Conservation (phyloP, 352 stramenopile species). For the Globisporangium megalacanthum region DNA sequence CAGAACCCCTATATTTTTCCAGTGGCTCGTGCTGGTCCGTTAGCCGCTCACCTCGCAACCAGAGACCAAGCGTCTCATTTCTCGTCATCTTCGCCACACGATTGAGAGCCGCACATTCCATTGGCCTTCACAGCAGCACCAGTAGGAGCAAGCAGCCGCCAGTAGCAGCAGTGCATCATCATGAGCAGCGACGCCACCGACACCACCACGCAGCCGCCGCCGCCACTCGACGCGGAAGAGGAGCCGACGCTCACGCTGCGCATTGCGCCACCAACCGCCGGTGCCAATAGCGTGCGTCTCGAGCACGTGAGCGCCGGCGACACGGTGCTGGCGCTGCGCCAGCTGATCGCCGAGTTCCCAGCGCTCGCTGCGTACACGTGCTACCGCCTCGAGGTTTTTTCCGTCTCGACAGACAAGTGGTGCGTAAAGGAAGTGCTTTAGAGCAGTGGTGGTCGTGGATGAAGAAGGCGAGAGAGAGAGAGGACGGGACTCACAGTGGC, state of each 20-base stretch:
- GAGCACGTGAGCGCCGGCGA: conserved; percentile 69
- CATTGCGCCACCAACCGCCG: conserved; percentile 35
- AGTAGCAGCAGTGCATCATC: conserved; percentile 1
- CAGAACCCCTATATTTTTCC: not conserved
- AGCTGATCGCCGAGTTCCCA: conserved; percentile 81
- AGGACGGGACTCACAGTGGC: not conserved
- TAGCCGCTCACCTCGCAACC: conserved; percentile 28
- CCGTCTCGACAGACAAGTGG: conserved; percentile 20
- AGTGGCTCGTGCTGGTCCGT: conserved; percentile 58
- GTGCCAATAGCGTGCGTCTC: conserved; percentile 36
- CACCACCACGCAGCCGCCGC: conserved; percentile 11
- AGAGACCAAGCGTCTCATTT: conserved; percentile 96
- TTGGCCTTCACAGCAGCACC: not conserved
- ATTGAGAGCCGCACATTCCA: conserved; percentile 5
- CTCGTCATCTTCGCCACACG: conserved; percentile 91
- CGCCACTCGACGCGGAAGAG: conserved; percentile 17
- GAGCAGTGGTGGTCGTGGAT: not conserved
- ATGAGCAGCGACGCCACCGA: conserved; percentile 5
- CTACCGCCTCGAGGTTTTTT: conserved; percentile 72
- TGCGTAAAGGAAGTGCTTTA: conserved; percentile 5
- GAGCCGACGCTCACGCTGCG: conserved; percentile 51
- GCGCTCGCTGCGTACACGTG: conserved; percentile 80
- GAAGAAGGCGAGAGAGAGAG: not conserved
- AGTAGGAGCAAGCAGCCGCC: conserved; percentile 1
- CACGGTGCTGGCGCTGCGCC: conserved; percentile 76